Evolutionary conservation across 495 filamentous ascomycete species (phyloP).

Genomic region (Aspergillus ellipticus): DNA sequence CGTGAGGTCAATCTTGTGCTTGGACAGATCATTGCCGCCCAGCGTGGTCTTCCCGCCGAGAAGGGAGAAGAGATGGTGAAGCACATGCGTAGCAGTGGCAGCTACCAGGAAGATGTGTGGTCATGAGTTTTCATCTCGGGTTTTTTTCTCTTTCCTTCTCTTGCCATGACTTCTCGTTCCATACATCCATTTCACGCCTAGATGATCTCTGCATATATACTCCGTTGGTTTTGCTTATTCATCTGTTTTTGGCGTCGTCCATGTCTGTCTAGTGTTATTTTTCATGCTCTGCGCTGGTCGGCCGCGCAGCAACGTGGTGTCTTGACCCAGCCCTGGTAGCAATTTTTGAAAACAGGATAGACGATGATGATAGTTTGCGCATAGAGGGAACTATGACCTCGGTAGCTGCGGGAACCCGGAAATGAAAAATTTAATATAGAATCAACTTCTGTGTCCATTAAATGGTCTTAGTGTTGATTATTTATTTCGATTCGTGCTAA

Average conservation of each 20-base stretch:
- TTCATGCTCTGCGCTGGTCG: slow-evolving; percentile 8
- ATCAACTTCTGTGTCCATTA: background rate
- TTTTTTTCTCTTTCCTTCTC: slow-evolving; percentile 21
- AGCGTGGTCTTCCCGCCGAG: slow-evolving; percentile 73
- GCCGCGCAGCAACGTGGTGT: slow-evolving; percentile 1
- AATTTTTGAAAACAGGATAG: background rate
- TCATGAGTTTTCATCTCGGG: slow-evolving; percentile 51
- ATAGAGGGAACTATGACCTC: background rate
- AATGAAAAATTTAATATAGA: background rate
- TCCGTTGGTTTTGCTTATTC: slow-evolving; percentile 23
- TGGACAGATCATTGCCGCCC: slow-evolving; percentile 75
- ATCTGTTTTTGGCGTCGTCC: slow-evolving; percentile 20
- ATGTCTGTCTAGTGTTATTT: slow-evolving; percentile 28
- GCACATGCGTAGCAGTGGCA: slow-evolving; percentile 84
- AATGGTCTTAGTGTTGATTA: no score
- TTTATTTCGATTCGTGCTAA: no score
- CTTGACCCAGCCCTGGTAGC: background rate
- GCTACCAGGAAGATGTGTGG: slow-evolving; percentile 98
- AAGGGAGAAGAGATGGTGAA: slow-evolving; percentile 96
- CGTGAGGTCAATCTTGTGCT: slow-evolving; percentile 88
- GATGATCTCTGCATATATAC: slow-evolving; percentile 38
- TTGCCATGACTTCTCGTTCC: slow-evolving; percentile 16
- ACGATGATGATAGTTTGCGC: background rate
- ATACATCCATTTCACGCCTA: slow-evolving; percentile 21
- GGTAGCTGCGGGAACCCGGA: background rate